Evolutionary conservation across 805 yeast species (phyloP), one percentile per base, ranked within the genome.

Genomic region (Kodamaea hsintzibuensis): DNA sequence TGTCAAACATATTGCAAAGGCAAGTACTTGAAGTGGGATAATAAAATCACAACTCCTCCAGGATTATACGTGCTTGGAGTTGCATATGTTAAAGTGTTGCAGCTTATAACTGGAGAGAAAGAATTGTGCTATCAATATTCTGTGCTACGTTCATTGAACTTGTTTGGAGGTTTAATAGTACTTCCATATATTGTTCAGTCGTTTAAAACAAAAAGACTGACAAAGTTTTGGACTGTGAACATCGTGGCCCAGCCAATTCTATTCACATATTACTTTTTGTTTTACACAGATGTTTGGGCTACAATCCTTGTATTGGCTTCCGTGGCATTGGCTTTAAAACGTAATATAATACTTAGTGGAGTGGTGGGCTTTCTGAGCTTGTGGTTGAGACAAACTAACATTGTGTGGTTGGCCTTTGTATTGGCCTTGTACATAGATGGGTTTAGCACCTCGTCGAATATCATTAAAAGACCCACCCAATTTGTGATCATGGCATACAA

Each of bases 11-110:
- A 88, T 63, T 81, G 90, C 55, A 60, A 66, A 1, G 87, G 86
- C 10, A 73, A 83, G 50, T 91, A 84, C 71, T 51, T 58, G n/a
- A 62, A 72, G 1, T 91, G 97, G 97, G 91, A 95, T 67, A 79
- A 84, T 10, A 92, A 93, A 65, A 91, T 95, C 65, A 93, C 99
- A 1, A 95, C 99, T 0, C 99, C 99, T 1, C 98, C 98, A 0
- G 99, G 98, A 0, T 73, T 93, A 14, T 93, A 95, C 65, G 53
- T 68, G 5, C 57, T 82, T 8, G 83, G 82, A 4, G 69, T 70
- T 33, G 57, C 59, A 2, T 80, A 77, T 56, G 46, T 73, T 7
- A 69, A 69, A 37, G 49, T 77, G 2, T 57, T 84, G 55, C 67
- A 69, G 2, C 56, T 81, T 17, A 59, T 72, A 0, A 71, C 76